phyloP scores from a whole-genome alignment of 345 rosid genomes.

The Raphanus sativus region DNA sequence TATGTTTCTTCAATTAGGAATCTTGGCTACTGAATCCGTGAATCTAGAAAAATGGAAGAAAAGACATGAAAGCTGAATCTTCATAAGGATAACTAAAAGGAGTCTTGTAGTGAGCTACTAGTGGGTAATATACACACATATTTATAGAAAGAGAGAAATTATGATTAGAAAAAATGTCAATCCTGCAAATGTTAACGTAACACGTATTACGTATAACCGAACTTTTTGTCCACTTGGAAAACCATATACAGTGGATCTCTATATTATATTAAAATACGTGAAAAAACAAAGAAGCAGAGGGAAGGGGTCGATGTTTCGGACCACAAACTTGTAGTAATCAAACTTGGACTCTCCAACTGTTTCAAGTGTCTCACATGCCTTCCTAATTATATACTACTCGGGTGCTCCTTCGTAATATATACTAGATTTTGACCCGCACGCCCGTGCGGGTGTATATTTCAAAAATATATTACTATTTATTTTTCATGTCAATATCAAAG shows the following conservation, averaged over 20 bases:
- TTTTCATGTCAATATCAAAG: too few species aligned
- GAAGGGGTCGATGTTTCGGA: slow-evolving; percentile 41
- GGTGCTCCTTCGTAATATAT: too few species aligned
- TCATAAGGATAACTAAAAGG: slow-evolving; percentile 25
- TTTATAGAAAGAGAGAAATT: neutral
- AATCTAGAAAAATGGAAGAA: slow-evolving; percentile 34
- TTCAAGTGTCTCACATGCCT: slow-evolving; percentile 29
- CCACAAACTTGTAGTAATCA: slow-evolving; percentile 31
- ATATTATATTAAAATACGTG: neutral
- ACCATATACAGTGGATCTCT: slow-evolving; percentile 28
- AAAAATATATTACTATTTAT: too few species aligned
- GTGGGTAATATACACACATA: neutral
- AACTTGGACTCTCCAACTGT: slow-evolving; percentile 34
- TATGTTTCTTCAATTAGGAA: neutral
- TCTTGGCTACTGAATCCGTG: slow-evolving; percentile 29
- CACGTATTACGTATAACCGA: slow-evolving; percentile 11
- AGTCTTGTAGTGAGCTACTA: slow-evolving; percentile 22
- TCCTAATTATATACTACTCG: neutral
- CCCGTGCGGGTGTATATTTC: too few species aligned
- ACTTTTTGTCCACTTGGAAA: slow-evolving; percentile 36
- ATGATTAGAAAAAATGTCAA: neutral
- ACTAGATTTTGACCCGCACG: too few species aligned
- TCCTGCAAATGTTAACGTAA: slow-evolving; percentile 1
- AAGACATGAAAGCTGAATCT: slow-evolving; percentile 34
- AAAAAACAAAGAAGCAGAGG: slow-evolving; percentile 28